Percentiles rank a stretch among this genome's conserved stretches.
These are phyloP conservation scores for Monosporascus sp. DNA, from an alignment of 2,329 filamentous ascomycete genomes.

Conservation along the genomic window DNA sequence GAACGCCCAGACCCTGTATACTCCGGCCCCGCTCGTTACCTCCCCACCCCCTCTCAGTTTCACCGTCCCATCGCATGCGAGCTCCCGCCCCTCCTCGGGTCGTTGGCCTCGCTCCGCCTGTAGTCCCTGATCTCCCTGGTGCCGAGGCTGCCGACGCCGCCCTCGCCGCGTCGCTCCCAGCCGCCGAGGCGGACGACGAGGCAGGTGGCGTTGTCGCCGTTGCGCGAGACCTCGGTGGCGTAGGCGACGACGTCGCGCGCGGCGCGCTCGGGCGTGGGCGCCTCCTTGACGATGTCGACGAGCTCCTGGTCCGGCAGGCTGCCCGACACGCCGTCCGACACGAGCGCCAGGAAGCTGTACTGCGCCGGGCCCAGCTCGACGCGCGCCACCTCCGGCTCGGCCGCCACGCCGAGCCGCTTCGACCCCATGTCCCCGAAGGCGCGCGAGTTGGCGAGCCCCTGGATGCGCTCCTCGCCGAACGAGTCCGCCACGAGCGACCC, in stretches of 20 bases:
- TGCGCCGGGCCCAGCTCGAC: slow-evolving; percentile 77
- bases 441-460: slow-evolving; percentile 87
- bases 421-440: slow-evolving; percentile 88
- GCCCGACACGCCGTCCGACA: slow-evolving; percentile 84
- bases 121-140: slow-evolving; percentile 90
- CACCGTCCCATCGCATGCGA: no score
- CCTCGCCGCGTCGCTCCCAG: slow-evolving; percentile 71
- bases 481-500: slow-evolving; percentile 85
- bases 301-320: slow-evolving; percentile 89
- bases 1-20: no score
- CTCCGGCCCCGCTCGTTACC: slow-evolving; percentile 3
- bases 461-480: slow-evolving; percentile 95
- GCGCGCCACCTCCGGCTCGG: slow-evolving; percentile 82
- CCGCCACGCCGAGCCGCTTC: slow-evolving; percentile 89
- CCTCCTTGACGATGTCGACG: slow-evolving; percentile 92
- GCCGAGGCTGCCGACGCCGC: slow-evolving; percentile 80
- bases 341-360: slow-evolving; percentile 82
- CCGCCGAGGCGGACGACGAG: slow-evolving; percentile 62
- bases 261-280: slow-evolving; percentile 82
- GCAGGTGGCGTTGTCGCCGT: slow-evolving; percentile 65
- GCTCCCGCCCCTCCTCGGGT: slow-evolving; percentile 66
- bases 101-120: slow-evolving; percentile 71
- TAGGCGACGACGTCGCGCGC: slow-evolving; percentile 75
- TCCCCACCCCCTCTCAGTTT: not conserved
- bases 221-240: slow-evolving; percentile 73